These are phyloP conservation scores for Radiomyces spectabilis DNA, from an alignment of 192 early-diverging fungal species.

Conservation along the genomic window DNA sequence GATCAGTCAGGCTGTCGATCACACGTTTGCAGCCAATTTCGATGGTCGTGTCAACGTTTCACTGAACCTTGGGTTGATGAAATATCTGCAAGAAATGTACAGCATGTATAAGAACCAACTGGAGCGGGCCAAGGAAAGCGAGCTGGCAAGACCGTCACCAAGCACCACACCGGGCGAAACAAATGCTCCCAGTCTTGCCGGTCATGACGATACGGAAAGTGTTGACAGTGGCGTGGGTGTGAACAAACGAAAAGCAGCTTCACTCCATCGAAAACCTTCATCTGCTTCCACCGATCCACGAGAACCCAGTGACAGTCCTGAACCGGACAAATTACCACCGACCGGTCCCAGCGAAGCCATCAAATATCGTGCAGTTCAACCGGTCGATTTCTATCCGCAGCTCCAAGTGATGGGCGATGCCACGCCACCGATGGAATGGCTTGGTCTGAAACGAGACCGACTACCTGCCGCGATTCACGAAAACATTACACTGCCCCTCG, in stretches of 20 bases:
- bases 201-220: neutral
- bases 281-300: neutral
- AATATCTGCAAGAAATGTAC: conserved; percentile 34
- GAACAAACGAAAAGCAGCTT: neutral
- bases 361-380: neutral
- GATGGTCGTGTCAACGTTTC: conserved; percentile 35
- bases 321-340: neutral
- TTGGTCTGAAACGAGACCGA: conserved; percentile 34
- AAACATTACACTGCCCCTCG: conserved; percentile 32
- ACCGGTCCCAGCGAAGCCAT: neutral
- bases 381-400: conserved; percentile 37
- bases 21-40: conserved; percentile 31
- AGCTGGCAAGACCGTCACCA: neutral
- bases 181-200: too few species aligned
- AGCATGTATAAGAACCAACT: conserved; percentile 31
- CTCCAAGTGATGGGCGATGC: conserved; percentile 41
- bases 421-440: conserved; percentile 47
- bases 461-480: conserved; percentile 38
- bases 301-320: neutral
- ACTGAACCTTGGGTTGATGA: conserved; percentile 37
- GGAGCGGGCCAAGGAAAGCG: conserved; percentile 5
- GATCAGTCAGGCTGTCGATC: conserved; percentile 5
- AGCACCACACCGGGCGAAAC: neutral
- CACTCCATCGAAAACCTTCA: neutral
- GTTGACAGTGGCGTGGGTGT: neutral